Evolutionary conservation across 306 rosid genomes (phyloP).

Genomic region (Albizia julibrissin): DNA sequence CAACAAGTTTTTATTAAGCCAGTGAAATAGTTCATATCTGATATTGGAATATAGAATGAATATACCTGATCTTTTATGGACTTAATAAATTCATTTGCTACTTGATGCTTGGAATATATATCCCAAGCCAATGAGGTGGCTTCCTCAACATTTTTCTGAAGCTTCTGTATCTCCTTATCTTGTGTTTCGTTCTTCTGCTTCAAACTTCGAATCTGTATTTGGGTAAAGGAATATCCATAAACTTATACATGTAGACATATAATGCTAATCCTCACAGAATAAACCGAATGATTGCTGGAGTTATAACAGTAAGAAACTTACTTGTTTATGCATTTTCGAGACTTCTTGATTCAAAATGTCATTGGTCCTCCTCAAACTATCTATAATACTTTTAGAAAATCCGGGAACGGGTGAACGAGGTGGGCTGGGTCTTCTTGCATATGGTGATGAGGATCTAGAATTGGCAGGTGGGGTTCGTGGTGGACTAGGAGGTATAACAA

Average conservation of each 20-base stretch:
- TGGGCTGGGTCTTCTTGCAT: slow-evolving; percentile 79
- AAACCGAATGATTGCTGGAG: slow-evolving; percentile 16
- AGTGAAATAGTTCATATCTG: slow-evolving; percentile 1
- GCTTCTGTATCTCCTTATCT: slow-evolving; percentile 60
- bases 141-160: slow-evolving; percentile 51
- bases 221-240: slow-evolving; percentile 34
- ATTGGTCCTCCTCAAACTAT: slow-evolving; percentile 71
- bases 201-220: slow-evolving; percentile 56
- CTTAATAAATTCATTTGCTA: slow-evolving; percentile 54
- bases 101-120: slow-evolving; percentile 60
- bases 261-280: slow-evolving; percentile 9
- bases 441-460: slow-evolving; percentile 67
- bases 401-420: slow-evolving; percentile 68
- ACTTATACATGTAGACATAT: slow-evolving; percentile 14
- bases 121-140: slow-evolving; percentile 52
- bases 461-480: slow-evolving; percentile 41
- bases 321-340: slow-evolving; percentile 68
- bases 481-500: slow-evolving; percentile 37
- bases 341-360: slow-evolving; percentile 69
- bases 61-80: slow-evolving; percentile 72
- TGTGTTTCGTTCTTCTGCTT: slow-evolving; percentile 63
- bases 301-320: slow-evolving; percentile 37
- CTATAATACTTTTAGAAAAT: slow-evolving; percentile 83
- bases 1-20: slow-evolving; percentile 5
- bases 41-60: slow-evolving; percentile 19